These are phyloP conservation scores for Chaetomiaceae sp. DNA, from an alignment of 2,329 filamentous ascomycete genomes.

Conservation along the genomic window DNA sequence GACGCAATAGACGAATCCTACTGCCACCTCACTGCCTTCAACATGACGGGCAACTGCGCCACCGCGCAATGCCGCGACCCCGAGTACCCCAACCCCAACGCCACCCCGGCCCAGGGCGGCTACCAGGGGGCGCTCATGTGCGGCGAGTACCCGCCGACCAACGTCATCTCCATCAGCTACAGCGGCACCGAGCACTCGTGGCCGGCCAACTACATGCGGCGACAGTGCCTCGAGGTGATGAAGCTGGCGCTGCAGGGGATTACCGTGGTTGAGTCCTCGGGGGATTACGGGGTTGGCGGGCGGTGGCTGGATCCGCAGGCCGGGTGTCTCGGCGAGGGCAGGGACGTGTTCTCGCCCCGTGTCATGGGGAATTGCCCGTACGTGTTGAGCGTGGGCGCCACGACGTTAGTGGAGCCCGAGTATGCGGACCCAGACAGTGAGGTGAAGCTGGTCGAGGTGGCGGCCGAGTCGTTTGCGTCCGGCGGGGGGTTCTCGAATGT, in stretches of 20 bases:
- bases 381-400: constrained; percentile 23
- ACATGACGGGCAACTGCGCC: constrained; percentile 19
- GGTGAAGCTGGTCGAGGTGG: constrained; percentile 20
- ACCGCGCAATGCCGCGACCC: constrained; percentile 18
- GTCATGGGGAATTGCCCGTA: constrained; percentile 49
- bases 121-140: constrained; percentile 43
- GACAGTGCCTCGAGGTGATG: constrained; percentile 48
- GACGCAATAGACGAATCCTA: constrained; percentile 25
- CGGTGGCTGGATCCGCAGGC: constrained; percentile 36
- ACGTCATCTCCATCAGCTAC: constrained; percentile 55
- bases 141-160: constrained; percentile 44
- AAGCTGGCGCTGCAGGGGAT: constrained; percentile 49
- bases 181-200: constrained; percentile 51
- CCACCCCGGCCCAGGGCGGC: constrained; percentile 31
- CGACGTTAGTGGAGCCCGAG: constrained; percentile 18
- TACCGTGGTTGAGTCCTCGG: constrained; percentile 46
- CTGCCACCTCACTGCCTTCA: constrained; percentile 21
- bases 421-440: background rate
- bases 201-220: constrained; percentile 50
- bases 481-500: constrained; percentile 36
- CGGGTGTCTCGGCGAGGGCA: constrained; percentile 20
- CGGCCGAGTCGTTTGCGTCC: constrained; percentile 27
- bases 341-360: constrained; percentile 42
- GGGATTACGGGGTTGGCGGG: constrained; percentile 44
- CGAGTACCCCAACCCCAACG: constrained; percentile 23